Conservation (phyloP, 2,329 filamentous ascomycete genomes). For the Verticillium zaregamsianum region DNA sequence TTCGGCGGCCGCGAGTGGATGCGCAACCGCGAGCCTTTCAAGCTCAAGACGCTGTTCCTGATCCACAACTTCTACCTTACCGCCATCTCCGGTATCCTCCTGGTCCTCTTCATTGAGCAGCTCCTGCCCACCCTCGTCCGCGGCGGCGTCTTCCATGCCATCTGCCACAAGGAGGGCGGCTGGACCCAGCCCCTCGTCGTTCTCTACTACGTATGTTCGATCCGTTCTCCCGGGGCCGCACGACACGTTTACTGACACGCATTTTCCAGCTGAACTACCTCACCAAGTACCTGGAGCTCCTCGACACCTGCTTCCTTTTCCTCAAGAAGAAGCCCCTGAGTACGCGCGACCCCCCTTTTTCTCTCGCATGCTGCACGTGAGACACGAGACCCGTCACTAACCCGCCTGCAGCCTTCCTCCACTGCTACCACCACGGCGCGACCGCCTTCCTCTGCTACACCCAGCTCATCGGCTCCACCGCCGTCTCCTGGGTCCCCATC, state of each 20-base stretch:
- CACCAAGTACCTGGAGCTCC: constrained; percentile 93
- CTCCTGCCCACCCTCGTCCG: constrained; percentile 77
- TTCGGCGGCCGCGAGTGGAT: constrained; percentile 91
- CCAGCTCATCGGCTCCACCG: constrained; percentile 86
- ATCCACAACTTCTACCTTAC: constrained; percentile 96
- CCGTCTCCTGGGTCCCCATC: constrained; percentile 94
- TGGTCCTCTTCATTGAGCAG: constrained; percentile 88
- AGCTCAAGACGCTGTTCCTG: constrained; percentile 86
- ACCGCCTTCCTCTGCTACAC: constrained; percentile 98
- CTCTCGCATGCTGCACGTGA: neutral
- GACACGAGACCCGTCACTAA: constrained; percentile 21
- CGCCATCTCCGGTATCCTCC: constrained; percentile 71
- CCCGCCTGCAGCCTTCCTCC: constrained; percentile 70
- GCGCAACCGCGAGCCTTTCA: constrained; percentile 79
- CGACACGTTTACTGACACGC: neutral
- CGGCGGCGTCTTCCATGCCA: constrained; percentile 81
- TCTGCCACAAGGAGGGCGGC: constrained; percentile 77
- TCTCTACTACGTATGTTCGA: constrained; percentile 81
- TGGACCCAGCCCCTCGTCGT: constrained; percentile 93
- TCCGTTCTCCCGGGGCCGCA: constrained; percentile 15
- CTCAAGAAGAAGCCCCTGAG: constrained; percentile 99
- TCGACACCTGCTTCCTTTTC: constrained; percentile 95
- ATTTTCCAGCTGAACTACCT: constrained; percentile 81
- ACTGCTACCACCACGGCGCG: constrained; percentile 98
- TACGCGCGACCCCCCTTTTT: constrained; percentile 32